Base-by-base conservation (phyloP, 805 yeast species). In the Barnettozyma pratensis region DNA sequence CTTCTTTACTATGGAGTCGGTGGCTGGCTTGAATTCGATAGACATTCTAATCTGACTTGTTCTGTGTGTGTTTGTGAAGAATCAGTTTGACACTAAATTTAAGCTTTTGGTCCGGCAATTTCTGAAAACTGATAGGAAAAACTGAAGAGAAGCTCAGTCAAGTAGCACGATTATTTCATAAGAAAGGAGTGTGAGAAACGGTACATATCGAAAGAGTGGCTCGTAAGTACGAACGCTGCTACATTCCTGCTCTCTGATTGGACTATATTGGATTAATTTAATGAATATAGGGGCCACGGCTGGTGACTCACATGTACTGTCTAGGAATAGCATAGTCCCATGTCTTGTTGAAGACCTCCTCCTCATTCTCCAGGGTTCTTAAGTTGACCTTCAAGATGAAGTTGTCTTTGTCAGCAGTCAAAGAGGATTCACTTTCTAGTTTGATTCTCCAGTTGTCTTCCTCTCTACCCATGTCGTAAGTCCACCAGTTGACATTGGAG, bases 401-500 rank as follows among this genome's bases (percentile, higher is more conserved):
- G 44, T 63, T 64, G 0, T 62, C 60, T 7, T 45, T 46, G 45
- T 70, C 74, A 4, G 67, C 50, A 12, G 53, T 60, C 61, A 73
- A 50, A 1, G 53, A 50, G 5, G 74, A 64, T 26, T 50, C 52
- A 19, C 69, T 59, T 41, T 63, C 67, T 35, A 72, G 40, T 43
- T 61, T 69, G 43, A 66, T 65, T 14, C 63, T 59, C 77, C 76
- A 73, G 38, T 56, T 39, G 41, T 58, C 62, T 39, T 55, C 59
- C 27, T 63, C 68, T 55, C 76, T 67, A 7, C 75, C 75, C 62
- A 71, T 63, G n/a, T 59, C 64, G 51, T 70, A 64, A 8, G 67
- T 67, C 75, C 74, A 73, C 12, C 52, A 58, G 53, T 73, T 68
- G 51, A 68, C 63, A 50, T 67, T 69, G 38, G 47, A 52, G 2